Base-by-base conservation (phyloP, 148 eudicot species). In the Arctostaphylos glauca region DNA sequence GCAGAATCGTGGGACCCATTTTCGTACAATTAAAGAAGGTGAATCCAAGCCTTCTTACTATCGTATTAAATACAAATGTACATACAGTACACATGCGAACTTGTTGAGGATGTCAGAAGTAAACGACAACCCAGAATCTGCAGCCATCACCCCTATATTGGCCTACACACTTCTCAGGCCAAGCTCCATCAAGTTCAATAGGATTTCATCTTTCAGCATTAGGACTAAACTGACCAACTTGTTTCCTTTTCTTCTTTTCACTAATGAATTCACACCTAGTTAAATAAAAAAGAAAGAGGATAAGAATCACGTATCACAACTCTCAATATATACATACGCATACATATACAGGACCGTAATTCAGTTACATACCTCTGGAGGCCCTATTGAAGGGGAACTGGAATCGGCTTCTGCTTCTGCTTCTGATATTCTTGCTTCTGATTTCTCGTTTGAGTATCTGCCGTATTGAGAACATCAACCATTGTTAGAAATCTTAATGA, bases 361-460 rank as follows among this genome's bases (percentile, higher is more conserved):
- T 43, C 41, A 81, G 43, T 66, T 12, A n/a, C 54, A 68, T 91
- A 95, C 98, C 91, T 93, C 85, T 1, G 88, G 78, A 46, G 91
- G 75, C 58, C 84, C 81, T 62, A 80, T 72, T 84, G 90, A 74
- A 58, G 90, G 80, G 44, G 84, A 67, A 77, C 43, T 64, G 31
- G 85, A 83, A 68, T 81, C 79, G 67, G 80, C 86, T 84, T 91
- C 98, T 25, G 87, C 78, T 23, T 91, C 81, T 10, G 85, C 81
- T 41, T 94, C 94, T 13, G 90, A 81, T 83, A 89, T 90, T 86
- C 98, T 90, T 80, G 95, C 96, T 90, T 95, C 98, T 12, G 98
- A 94, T 89, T 92, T 95, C 90, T 94, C 96, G 64, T 95, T 95
- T 67, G 98, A 94, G 77, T 86, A 92, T 82, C 98, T 95, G 81